phyloP scores from a whole-genome alignment of 176 grass and related monocot genomes.

The Oryza glumipatula region DNA sequence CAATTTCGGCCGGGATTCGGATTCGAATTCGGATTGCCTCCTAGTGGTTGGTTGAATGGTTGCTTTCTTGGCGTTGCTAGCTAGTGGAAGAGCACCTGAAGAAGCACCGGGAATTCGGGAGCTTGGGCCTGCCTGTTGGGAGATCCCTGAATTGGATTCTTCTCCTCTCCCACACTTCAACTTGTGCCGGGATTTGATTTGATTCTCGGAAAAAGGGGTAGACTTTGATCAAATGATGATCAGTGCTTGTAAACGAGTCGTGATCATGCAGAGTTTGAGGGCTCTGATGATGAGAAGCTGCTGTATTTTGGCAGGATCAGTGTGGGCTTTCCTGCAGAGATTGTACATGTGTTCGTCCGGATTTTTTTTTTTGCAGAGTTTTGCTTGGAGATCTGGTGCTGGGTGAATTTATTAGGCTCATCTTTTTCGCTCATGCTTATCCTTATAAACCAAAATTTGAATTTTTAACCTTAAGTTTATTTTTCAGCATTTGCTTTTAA shows the following conservation, averaged over 20 bases:
- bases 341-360: background rate
- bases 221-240: background rate
- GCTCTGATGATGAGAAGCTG: background rate
- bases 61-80: background rate
- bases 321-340: background rate
- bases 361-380: background rate
- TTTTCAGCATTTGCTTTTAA: no score
- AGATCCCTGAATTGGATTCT: slow-evolving; percentile 39
- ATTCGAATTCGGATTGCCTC: background rate
- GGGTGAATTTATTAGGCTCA: no score
- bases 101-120: slow-evolving; percentile 39
- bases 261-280: slow-evolving; percentile 1
- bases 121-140: background rate
- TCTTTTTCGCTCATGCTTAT: no score
- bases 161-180: background rate
- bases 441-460: no score
- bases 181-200: slow-evolving; percentile 26
- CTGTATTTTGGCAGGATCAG: background rate
- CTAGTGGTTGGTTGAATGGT: background rate
- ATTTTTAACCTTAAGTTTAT: no score
- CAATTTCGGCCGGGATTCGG: slow-evolving; percentile 3
- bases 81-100: slow-evolving; percentile 49
- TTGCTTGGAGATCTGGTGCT: no score
- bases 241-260: background rate
- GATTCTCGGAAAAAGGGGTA: background rate